These are phyloP conservation scores for Ilyonectria robusta DNA, from an alignment of 2,329 filamentous ascomycete species.

Conservation along the genomic window DNA sequence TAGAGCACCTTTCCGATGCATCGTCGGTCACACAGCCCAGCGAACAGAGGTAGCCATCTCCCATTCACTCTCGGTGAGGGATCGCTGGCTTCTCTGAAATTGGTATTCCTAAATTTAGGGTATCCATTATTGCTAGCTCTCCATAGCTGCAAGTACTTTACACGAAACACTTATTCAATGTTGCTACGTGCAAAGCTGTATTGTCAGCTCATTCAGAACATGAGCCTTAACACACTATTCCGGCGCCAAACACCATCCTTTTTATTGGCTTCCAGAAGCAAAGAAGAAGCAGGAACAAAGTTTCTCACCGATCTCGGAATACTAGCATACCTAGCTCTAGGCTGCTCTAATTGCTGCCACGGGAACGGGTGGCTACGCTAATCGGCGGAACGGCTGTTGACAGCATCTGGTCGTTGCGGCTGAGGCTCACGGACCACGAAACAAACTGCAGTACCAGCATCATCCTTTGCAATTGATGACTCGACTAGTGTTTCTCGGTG, in stretches of 20 bases:
- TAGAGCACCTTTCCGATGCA: not conserved
- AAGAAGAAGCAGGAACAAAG: not conserved
- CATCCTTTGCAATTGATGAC: constrained; percentile 5
- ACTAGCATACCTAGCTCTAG: not conserved
- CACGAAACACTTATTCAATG: not conserved
- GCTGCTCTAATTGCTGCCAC: not conserved
- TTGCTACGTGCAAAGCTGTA: not conserved
- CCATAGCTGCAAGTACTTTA: constrained; percentile 11
- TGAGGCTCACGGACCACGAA: constrained; percentile 26
- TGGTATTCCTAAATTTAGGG: not conserved
- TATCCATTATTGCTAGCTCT: constrained; percentile 1
- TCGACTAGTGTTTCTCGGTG: not conserved
- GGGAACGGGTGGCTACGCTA: constrained; percentile 8
- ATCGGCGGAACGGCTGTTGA: constrained; percentile 17
- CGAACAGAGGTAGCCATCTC: constrained; percentile 4
- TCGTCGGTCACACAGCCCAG: not conserved
- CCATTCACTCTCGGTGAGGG: constrained; percentile 5
- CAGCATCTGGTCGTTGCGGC: constrained; percentile 24
- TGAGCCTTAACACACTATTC: too few relatives aligned
- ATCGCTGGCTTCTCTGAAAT: constrained; percentile 1
- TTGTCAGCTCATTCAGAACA: not conserved
- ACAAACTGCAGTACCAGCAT: constrained; percentile 20
- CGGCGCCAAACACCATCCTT: not conserved
- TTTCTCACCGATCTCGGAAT: not conserved
- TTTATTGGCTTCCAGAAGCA: not conserved